Base-by-base conservation (phyloP, 192 early-diverging fungal species). In the Coemansia erecta region DNA sequence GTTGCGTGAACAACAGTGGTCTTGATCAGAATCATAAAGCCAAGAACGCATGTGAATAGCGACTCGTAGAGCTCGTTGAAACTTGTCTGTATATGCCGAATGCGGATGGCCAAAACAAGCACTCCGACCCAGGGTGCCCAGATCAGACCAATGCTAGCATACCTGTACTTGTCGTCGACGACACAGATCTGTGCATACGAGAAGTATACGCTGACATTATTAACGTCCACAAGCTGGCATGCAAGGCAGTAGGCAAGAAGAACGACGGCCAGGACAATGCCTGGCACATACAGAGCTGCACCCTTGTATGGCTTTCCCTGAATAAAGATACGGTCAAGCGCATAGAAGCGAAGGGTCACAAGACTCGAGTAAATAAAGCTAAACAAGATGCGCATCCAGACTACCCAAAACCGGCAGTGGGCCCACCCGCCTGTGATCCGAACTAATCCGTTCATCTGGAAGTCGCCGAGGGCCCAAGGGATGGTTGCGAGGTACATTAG, bases 361-460 rank as follows among this genome's bases (percentile, higher is more conserved):
- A 70, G 52, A 14, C 52, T 28, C 1, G 61, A 63, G 46, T 55
- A 64, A 3, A 60, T 26, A 11, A 60, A 70, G 4, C 51, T 55
- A 35, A 43, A 58, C 52, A 64, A 41, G 45, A 60, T 62, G 9
- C 68, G 68, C 41, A 70, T 44, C 68, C 68, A 70, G 24, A 70
- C 60, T 2, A 63, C 68, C 68, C 68, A 70, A 11, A 64, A 26
- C 14, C 58, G 46, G 37, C 68, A 70, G 23, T 55, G 22, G 12
- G 41, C 51, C 68, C 68, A 70, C 19, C 21, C 57, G 15, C 61
- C 61, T 2, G 11, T 43, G 8, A 58, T 47, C 0, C 39, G 24
- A 12, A 70, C 61, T 19, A 70, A 5, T 0, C 62, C 62, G 42
- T 63, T 64, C 60, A 62, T 70, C 23, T 62, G 51, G 22, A 70